Evolutionary conservation across 129 eudicot species (phyloP), one percentile per base, ranked within the genome.

Genomic region (Centrapalus pauciflorus): DNA sequence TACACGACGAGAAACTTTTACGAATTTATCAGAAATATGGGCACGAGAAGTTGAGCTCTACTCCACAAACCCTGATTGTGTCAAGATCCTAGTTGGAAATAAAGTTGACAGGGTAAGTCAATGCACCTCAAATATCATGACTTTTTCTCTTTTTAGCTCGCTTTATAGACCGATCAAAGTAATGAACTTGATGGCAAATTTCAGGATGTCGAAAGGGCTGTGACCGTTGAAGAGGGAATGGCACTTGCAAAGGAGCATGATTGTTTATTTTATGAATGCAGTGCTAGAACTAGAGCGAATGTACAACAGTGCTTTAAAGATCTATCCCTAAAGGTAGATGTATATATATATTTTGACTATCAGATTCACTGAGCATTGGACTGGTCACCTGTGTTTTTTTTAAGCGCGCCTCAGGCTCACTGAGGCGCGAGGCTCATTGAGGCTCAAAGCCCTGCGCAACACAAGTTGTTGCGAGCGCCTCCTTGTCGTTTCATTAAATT

Each of bases 31-130:
- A 24, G 72, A 84, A 17, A 67, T 81, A 51, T 90, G 97, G 97
- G 83, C 90, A 16, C 81, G 79, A 77, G 95, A 90, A 66, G 80
- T 87, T 37, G 93, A 90, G 21, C 82, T 80, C 17, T 87, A 87
- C 69, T 90, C 87, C 45, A 82, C 95, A 0, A 84, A 90, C 68
- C 87, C 80, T n/a, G 95, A 90, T 14, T 87, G 97, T 55, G 74
- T 90, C 79, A 84, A 82, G 80, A 80, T 90, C 56, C 70, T 90
- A 28, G 90, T 90, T 10, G 97, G 97, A 25, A 90, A 90, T 71
- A 90, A 90, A 84, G 93, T 90, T 28, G 97, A 90, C 65, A 84
- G 84, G 85, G 97, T 90, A 69, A 82, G 88, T 66, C 61, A n/a
- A 24, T 24, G 10, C 51, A 35, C 49, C 30, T 16, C 17, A 40